Percentiles rank a stretch among this genome's conserved stretches.
These are phyloP conservation scores for Ustilago loliicola DNA, from an alignment of 1,284 basidiomycete species.

Conservation along the genomic window DNA sequence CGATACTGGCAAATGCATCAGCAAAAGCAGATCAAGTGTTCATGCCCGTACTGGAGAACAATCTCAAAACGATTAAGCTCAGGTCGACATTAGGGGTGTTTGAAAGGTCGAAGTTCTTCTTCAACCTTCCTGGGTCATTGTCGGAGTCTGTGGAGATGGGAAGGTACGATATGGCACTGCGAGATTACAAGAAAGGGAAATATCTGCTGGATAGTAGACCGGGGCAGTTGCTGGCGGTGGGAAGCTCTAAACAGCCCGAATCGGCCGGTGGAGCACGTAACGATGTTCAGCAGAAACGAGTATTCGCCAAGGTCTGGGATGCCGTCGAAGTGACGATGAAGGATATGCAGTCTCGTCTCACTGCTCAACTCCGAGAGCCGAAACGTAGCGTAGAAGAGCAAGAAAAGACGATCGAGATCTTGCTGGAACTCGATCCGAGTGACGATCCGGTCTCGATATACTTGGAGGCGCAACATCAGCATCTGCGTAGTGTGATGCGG, in stretches of 20 bases:
- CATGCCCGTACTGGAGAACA: conserved; percentile 94
- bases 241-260: conserved; percentile 71
- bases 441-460: conserved; percentile 87
- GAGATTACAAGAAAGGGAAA: conserved; percentile 98
- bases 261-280: conserved; percentile 33
- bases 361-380: conserved; percentile 83
- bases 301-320: conserved; percentile 95
- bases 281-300: conserved; percentile 78
- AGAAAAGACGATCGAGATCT: conserved; percentile 91
- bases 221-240: conserved; percentile 78
- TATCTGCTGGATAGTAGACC: conserved; percentile 88
- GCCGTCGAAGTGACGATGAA: conserved; percentile 94
- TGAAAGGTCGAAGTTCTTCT: conserved; percentile 97
- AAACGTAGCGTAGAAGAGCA: conserved; percentile 88
- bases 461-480: conserved; percentile 90
- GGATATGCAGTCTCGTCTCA: conserved; percentile 86
- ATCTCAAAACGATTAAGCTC: conserved; percentile 92
- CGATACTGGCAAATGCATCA: conserved; percentile 75
- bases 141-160: conserved; percentile 82
- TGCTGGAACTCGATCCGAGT: conserved; percentile 65
- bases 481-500: conserved; percentile 84
- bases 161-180: conserved; percentile 90
- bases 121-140: conserved; percentile 94
- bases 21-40: conserved; percentile 95
- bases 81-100: conserved; percentile 94